Percentiles rank a stretch among this genome's conserved stretches.
phyloP scores from a whole-genome alignment of 2,329 filamentous ascomycete genomes.

The Aspergillus quadrilineatus region DNA sequence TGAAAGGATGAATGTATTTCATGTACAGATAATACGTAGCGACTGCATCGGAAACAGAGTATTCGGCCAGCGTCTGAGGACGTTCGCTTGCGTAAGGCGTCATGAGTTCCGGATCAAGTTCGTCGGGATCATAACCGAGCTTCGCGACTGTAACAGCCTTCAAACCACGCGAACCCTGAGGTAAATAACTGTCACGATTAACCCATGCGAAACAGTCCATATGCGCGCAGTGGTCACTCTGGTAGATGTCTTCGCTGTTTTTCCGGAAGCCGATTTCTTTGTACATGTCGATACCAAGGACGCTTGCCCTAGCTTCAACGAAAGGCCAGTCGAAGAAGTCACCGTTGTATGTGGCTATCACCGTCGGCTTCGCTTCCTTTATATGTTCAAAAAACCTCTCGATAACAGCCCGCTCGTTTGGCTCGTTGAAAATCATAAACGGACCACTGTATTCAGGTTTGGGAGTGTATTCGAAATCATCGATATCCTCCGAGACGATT shows the following conservation, averaged over 20 bases:
- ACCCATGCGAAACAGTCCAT: constrained; percentile 99
- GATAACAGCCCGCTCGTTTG: constrained; percentile 81
- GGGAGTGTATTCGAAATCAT: constrained; percentile 97
- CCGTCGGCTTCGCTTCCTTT: constrained; percentile 89
- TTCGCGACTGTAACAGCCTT: constrained; percentile 98
- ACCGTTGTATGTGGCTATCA: constrained; percentile 99
- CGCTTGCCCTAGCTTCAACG: constrained; percentile 86
- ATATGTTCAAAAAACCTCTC: constrained; percentile 95
- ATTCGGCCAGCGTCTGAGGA: constrained; percentile 92
- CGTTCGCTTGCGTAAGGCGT: constrained; percentile 82
- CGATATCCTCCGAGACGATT: constrained; percentile 95
- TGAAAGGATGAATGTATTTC: constrained; percentile 99
- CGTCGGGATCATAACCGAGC: constrained; percentile 95
- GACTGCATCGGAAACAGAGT: constrained; percentile 97
- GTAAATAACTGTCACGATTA: constrained; percentile 95
- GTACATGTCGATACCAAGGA: constrained; percentile 99
- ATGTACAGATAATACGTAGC: constrained; percentile 99
- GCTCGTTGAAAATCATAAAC: constrained; percentile 98
- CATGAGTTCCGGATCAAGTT: constrained; percentile 97
- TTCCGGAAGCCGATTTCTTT: constrained; percentile 96
- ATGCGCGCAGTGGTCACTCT: constrained; percentile 92
- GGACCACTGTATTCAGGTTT: constrained; percentile 93
- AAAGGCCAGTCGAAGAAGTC: constrained; percentile 99
- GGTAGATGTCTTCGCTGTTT: constrained; percentile 93
- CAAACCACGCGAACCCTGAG: constrained; percentile 92